These are phyloP conservation scores for Colletotrichum paranaense DNA, from an alignment of 2,329 filamentous ascomycete genomes.

Conservation along the genomic window DNA sequence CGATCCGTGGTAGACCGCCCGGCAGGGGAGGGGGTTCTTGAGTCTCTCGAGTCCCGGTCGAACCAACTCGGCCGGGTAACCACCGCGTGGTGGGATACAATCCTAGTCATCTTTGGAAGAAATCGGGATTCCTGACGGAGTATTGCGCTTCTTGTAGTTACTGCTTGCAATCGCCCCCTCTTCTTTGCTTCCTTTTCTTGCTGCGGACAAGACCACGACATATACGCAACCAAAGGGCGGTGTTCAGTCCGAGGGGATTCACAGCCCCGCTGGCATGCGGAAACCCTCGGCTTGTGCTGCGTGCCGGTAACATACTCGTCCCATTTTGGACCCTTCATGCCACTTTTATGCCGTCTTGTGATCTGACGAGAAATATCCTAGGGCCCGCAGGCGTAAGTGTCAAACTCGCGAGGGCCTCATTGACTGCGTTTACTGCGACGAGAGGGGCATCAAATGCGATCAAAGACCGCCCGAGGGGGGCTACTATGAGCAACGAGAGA, in stretches of 20 bases:
- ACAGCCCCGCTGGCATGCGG: slow-evolving; percentile 26
- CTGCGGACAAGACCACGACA: neutral
- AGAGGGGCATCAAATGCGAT: slow-evolving; percentile 58
- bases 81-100: slow-evolving; percentile 23
- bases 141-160: neutral
- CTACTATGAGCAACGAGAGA: slow-evolving; percentile 35
- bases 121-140: neutral
- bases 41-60: neutral
- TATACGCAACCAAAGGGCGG: neutral
- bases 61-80: slow-evolving; percentile 20
- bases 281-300: slow-evolving; percentile 38
- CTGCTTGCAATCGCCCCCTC: slow-evolving; percentile 1
- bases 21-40: neutral
- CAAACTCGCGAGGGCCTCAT: slow-evolving; percentile 46
- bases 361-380: slow-evolving; percentile 24
- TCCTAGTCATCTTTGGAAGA: neutral
- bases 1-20: slow-evolving; percentile 7
- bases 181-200: neutral
- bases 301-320: slow-evolving; percentile 32
- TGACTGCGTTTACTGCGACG: slow-evolving; percentile 62
- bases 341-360: neutral
- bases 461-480: slow-evolving; percentile 46
- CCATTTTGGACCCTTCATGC: neutral
- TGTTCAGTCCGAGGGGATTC: slow-evolving; percentile 20
- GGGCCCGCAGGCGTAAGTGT: slow-evolving; percentile 35